Percentiles rank a stretch among this genome's conserved stretches.
Conservation (phyloP, 768 basidiomycete species). For the Amanita pseudoporphyria region DNA sequence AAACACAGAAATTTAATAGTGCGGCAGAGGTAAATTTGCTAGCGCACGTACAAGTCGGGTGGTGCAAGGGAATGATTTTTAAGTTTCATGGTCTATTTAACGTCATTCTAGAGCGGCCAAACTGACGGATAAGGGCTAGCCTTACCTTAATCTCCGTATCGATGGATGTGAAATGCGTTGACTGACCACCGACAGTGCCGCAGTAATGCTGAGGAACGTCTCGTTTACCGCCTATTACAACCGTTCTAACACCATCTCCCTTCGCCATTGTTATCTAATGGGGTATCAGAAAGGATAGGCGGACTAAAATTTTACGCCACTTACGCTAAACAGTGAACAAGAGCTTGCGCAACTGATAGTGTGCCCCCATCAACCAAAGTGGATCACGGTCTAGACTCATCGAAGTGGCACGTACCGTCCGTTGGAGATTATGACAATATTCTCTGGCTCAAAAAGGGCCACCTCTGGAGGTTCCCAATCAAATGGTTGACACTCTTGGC, state of each 20-base stretch:
- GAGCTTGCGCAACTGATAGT: conserved; percentile 35
- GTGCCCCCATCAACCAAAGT: background rate
- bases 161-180: conserved; percentile 45
- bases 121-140: background rate
- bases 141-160: conserved; percentile 49
- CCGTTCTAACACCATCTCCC: conserved; percentile 43
- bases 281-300: background rate
- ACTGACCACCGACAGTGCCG: conserved; percentile 56
- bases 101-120: conserved; percentile 1
- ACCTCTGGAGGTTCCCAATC: conserved; percentile 27
- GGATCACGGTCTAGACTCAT: background rate
- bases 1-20: background rate
- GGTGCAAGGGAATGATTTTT: conserved; percentile 48
- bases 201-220: conserved; percentile 44
- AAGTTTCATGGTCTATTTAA: conserved; percentile 33
- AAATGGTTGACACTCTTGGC: conserved; percentile 37
- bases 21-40: background rate
- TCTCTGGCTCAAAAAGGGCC: conserved; percentile 37
- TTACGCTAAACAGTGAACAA: conserved; percentile 36
- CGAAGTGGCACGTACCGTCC: conserved; percentile 26
- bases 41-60: conserved; percentile 42
- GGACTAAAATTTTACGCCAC: conserved; percentile 10
- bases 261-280: conserved; percentile 50
- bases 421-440: conserved; percentile 47
- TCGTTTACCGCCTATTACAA: conserved; percentile 46